phyloP scores from a whole-genome alignment of 495 filamentous ascomycete genomes.

The Cenococcum geophilum region DNA sequence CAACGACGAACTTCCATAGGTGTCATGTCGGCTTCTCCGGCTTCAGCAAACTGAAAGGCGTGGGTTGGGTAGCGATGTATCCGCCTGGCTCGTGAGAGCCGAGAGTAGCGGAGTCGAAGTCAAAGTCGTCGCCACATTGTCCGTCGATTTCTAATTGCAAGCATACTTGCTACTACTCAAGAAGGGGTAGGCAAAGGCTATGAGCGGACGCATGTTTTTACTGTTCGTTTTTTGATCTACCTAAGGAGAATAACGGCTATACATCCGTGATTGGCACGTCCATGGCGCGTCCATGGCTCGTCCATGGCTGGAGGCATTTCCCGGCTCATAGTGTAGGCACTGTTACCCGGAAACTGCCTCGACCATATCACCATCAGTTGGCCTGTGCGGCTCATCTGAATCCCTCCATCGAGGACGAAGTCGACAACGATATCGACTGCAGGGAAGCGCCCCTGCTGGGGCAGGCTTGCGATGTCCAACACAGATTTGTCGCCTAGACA shows the following conservation, averaged over 20 bases:
- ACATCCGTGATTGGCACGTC: background rate
- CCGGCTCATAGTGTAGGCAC: background rate
- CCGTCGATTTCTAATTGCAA: background rate
- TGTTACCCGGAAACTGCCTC: background rate
- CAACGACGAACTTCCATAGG: background rate
- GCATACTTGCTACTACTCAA: background rate
- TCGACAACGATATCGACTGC: constrained; percentile 1
- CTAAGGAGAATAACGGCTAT: background rate
- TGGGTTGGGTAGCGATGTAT: background rate
- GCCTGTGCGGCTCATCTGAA: background rate
- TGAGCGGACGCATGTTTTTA: background rate
- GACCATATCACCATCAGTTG: background rate
- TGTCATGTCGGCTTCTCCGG: constrained; percentile 4
- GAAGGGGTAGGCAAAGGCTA: background rate
- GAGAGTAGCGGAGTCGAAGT: background rate
- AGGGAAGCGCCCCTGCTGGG: constrained; percentile 4
- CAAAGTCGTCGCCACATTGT: background rate
- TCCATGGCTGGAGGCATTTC: background rate
- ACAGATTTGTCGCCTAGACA: background rate
- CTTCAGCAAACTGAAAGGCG: background rate
- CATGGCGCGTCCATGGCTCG: background rate
- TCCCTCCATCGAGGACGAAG: background rate
- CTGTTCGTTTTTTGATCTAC: background rate
- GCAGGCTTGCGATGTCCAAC: background rate
- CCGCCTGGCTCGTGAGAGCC: background rate